Evolutionary conservation across 441 rosid genomes (phyloP).

Genomic region (Adansonia gregorii): DNA sequence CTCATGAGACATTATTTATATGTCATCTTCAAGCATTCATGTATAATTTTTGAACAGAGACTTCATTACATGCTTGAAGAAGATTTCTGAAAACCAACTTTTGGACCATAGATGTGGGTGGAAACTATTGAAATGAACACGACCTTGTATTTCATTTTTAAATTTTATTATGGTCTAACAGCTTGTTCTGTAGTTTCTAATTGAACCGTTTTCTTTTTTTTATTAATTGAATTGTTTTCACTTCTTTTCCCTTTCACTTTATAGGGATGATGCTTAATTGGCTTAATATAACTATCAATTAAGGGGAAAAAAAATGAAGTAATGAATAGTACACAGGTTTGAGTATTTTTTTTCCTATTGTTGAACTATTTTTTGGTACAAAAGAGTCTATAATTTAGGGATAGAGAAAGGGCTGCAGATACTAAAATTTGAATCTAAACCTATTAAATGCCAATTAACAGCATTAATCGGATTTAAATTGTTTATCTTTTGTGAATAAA

Average conservation of each 20-base stretch:
- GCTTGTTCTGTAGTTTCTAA: neutral
- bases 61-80: constrained; percentile 10
- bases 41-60: neutral
- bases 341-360: too few relatives aligned
- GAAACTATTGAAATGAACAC: neutral
- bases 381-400: too few relatives aligned
- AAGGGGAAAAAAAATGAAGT: constrained; percentile 61
- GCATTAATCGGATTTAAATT: too few relatives aligned
- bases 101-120: neutral
- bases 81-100: constrained; percentile 1
- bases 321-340: too few relatives aligned
- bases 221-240: neutral
- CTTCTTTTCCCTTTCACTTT: constrained; percentile 6
- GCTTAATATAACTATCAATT: constrained; percentile 81
- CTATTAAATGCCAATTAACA: too few relatives aligned
- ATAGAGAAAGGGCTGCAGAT: too few relatives aligned
- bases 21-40: neutral
- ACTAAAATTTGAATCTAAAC: too few relatives aligned
- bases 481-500: neutral
- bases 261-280: constrained; percentile 94
- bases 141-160: too few relatives aligned
- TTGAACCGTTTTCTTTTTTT: neutral
- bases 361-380: too few relatives aligned
- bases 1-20: neutral
- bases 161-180: too few relatives aligned